Evolutionary conservation across 148 eudicot genomes (phyloP).

Genomic region (Chenopodium formosanum): DNA sequence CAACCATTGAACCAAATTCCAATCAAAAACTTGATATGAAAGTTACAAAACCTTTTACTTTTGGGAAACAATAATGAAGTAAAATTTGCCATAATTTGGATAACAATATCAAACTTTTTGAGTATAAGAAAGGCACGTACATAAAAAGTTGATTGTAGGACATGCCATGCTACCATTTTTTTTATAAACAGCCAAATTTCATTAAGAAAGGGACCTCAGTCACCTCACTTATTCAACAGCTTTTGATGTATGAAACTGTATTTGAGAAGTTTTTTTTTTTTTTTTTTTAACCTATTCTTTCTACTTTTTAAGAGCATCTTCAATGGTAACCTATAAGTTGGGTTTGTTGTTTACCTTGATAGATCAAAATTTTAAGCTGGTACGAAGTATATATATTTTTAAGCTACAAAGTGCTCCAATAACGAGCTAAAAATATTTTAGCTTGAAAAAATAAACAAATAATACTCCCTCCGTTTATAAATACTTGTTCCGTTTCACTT

Average conservation of each 20-base stretch:
- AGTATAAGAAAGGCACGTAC: neutral
- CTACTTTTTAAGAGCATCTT: no score
- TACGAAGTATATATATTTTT: no score
- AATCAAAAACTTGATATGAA: conserved; percentile 10
- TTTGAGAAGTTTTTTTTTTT: neutral
- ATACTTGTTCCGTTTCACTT: no score
- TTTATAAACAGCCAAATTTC: conserved; percentile 3
- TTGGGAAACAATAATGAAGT: neutral
- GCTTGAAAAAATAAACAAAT: no score
- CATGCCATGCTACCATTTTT: neutral
- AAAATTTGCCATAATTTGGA: neutral
- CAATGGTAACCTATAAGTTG: no score
- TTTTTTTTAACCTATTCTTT: no score
- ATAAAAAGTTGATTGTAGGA: neutral
- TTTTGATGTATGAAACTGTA: neutral
- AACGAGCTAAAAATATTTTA: no score
- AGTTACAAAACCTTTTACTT: neutral
- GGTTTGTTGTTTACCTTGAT: no score
- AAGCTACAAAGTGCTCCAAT: no score
- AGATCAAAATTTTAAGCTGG: no score
- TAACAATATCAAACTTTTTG: neutral
- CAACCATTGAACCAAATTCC: neutral
- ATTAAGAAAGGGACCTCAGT: neutral
- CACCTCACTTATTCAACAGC: neutral
- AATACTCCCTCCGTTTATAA: no score